Conservation (phyloP, 2,329 filamentous ascomycete genomes). For the Spiromastix sp. region DNA sequence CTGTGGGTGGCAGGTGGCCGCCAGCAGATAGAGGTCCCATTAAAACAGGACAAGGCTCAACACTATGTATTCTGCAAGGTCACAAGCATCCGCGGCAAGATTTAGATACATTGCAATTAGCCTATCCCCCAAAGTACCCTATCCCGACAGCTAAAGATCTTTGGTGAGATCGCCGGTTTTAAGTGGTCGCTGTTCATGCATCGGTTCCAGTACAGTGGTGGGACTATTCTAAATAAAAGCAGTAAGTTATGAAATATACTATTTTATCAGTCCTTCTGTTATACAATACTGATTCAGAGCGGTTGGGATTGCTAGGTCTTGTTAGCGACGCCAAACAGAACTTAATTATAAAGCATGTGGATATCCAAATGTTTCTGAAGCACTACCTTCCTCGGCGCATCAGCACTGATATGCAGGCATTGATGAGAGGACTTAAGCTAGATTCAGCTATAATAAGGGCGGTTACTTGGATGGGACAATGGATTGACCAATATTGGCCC, state of each 20-base stretch:
- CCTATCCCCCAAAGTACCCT: conserved; percentile 11
- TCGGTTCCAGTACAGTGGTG: conserved; percentile 15
- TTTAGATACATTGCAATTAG: conserved; percentile 11
- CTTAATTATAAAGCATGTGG: conserved; percentile 15
- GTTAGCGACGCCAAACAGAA: conserved; percentile 16
- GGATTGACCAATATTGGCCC: conserved; percentile 8
- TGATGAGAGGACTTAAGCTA: conserved; percentile 14
- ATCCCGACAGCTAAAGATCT: conserved; percentile 9
- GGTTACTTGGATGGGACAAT: conserved; percentile 13
- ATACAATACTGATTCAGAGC: background rate
- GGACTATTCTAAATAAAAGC: background rate
- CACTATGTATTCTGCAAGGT: conserved; percentile 17
- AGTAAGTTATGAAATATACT: background rate
- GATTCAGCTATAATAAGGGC: conserved; percentile 11
- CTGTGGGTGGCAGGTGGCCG: conserved; percentile 12
- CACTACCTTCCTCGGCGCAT: conserved; percentile 13
- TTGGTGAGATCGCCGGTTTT: conserved; percentile 15
- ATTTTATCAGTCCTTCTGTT: background rate
- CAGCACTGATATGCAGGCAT: conserved; percentile 10
- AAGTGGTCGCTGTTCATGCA: conserved; percentile 14
- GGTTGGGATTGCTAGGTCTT: conserved; percentile 8
- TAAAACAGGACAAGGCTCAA: conserved; percentile 15
- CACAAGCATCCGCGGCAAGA: conserved; percentile 10
- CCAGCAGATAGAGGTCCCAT: conserved; percentile 13
- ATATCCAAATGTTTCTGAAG: conserved; percentile 16